Conservation (phyloP, 192 early-diverging fungal species). For the Dispira simplex region DNA sequence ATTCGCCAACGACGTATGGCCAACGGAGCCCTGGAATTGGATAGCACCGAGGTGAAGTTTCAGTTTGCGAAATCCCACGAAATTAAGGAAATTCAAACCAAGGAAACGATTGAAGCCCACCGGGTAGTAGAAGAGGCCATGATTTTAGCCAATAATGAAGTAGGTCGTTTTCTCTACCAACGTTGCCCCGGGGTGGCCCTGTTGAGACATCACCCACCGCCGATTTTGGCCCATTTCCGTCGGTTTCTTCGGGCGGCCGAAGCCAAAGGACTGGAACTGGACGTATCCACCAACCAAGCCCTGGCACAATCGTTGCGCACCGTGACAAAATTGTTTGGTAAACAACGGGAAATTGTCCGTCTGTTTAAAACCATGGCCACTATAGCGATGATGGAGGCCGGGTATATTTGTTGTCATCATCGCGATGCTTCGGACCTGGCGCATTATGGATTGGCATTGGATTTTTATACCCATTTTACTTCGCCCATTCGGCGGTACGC, state of each 20-base stretch:
- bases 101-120: slow-evolving; percentile 49
- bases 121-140: slow-evolving; percentile 65
- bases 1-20: slow-evolving; percentile 35
- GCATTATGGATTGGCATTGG: slow-evolving; percentile 63
- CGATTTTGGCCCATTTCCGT: slow-evolving; percentile 41
- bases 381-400: slow-evolving; percentile 56
- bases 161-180: slow-evolving; percentile 41
- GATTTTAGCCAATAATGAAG: slow-evolving; percentile 58
- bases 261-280: slow-evolving; percentile 39
- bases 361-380: slow-evolving; percentile 61
- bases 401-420: slow-evolving; percentile 46
- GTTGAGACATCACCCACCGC: slow-evolving; percentile 51
- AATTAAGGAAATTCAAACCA: slow-evolving; percentile 49
- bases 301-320: slow-evolving; percentile 39
- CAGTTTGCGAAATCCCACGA: slow-evolving; percentile 34
- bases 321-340: slow-evolving; percentile 20
- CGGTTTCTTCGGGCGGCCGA: slow-evolving; percentile 36
- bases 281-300: slow-evolving; percentile 43
- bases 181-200: slow-evolving; percentile 37
- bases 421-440: slow-evolving; percentile 25
- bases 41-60: slow-evolving; percentile 61
- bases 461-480: slow-evolving; percentile 71
- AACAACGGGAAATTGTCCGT: slow-evolving; percentile 35
- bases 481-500: slow-evolving; percentile 70
- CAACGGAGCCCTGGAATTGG: slow-evolving; percentile 51